Percentiles rank a stretch among this genome's conserved stretches.
Conservation (phyloP, 805 yeast species). For the Myxozyma sirexii region DNA sequence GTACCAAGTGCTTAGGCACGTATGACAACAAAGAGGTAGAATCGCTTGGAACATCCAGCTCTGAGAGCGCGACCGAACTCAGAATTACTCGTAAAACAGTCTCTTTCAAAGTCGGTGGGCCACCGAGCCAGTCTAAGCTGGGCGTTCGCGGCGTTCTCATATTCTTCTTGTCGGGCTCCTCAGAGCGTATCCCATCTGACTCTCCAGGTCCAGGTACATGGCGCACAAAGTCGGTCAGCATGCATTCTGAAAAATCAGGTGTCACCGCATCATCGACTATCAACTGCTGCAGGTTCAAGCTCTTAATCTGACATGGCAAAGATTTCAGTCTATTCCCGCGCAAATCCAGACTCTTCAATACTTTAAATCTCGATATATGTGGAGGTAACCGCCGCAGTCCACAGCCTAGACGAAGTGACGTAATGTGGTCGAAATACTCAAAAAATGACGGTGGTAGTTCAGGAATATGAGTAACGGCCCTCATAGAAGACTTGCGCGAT, state of each 20-base stretch:
- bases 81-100: slow-evolving; percentile 14
- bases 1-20: slow-evolving; percentile 24
- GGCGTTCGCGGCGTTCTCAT: not conserved
- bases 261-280: slow-evolving; percentile 20
- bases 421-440: slow-evolving; percentile 23
- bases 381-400: slow-evolving; percentile 30
- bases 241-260: slow-evolving; percentile 25
- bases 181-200: no score
- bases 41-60: slow-evolving; percentile 16
- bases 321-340: slow-evolving; percentile 21
- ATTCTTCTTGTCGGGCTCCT: not conserved
- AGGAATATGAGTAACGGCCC: slow-evolving; percentile 22
- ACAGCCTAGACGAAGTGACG: slow-evolving; percentile 23
- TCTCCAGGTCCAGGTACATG: not conserved
- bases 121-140: slow-evolving; percentile 18
- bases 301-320: slow-evolving; percentile 22
- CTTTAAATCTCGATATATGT: slow-evolving; percentile 22
- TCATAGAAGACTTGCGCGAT: slow-evolving; percentile 15
- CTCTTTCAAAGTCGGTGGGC: slow-evolving; percentile 23
- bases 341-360: slow-evolving; percentile 19
- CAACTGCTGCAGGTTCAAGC: slow-evolving; percentile 22
- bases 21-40: slow-evolving; percentile 4
- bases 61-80: slow-evolving; percentile 18
- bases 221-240: slow-evolving; percentile 28
- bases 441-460: slow-evolving; percentile 27